Evolutionary conservation across 2,329 filamentous ascomycete species (phyloP).

Genomic region (Trichophyton mentagrophytes): DNA sequence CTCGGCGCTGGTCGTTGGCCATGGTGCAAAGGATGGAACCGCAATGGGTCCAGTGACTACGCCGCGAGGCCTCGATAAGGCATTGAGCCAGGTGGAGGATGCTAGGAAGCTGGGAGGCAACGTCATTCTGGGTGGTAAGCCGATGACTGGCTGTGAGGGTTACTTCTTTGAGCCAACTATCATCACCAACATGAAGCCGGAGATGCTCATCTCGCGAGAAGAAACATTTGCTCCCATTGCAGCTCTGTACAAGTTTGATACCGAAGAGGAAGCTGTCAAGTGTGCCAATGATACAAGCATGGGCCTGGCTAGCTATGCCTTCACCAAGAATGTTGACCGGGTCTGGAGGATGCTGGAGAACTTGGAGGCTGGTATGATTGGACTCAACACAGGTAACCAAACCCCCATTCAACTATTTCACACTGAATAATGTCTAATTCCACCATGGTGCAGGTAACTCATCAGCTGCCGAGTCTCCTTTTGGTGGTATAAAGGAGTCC

Average conservation of each 20-base stretch:
- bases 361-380: slow-evolving; percentile 58
- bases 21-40: slow-evolving; percentile 42
- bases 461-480: slow-evolving; percentile 54
- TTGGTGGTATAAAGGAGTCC: slow-evolving; percentile 55
- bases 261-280: slow-evolving; percentile 50
- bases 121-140: slow-evolving; percentile 47
- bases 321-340: slow-evolving; percentile 55
- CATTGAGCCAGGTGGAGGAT: slow-evolving; percentile 48
- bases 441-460: slow-evolving; percentile 37
- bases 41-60: slow-evolving; percentile 51
- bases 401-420: neutral
- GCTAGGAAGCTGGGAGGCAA: slow-evolving; percentile 51
- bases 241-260: slow-evolving; percentile 52
- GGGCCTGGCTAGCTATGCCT: slow-evolving; percentile 55
- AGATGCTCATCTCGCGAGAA: slow-evolving; percentile 47
- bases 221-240: slow-evolving; percentile 55
- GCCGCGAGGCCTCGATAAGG: slow-evolving; percentile 44
- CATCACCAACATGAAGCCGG: slow-evolving; percentile 44
- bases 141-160: slow-evolving; percentile 34
- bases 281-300: slow-evolving; percentile 51
- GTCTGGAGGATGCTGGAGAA: slow-evolving; percentile 55
- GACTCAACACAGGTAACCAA: slow-evolving; percentile 45
- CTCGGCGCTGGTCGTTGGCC: slow-evolving; percentile 44
- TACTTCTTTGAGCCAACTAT: slow-evolving; percentile 62
- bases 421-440: neutral